Base-by-base conservation (phyloP, 2,329 filamentous ascomycete genomes). In the Neopestalotiopsis rosae region DNA sequence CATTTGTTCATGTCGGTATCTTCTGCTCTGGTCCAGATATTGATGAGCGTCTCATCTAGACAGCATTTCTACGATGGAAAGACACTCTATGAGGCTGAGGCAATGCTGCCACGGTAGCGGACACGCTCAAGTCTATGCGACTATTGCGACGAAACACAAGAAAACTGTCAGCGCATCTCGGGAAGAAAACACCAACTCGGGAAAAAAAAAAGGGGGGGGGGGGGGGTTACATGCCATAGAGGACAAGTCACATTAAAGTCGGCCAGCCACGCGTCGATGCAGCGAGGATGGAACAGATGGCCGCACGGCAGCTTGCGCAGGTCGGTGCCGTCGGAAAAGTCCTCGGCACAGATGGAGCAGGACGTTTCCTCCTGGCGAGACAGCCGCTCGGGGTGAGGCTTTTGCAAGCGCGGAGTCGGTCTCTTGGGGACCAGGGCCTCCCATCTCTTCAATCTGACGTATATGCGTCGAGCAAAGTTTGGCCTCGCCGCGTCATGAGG, bases 231-330 rank as follows among this genome's bases (percentile, higher is more conserved):
- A 30, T 67, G 61, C 68, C 68, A 69, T 56, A 69, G 34, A 12
- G 71, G 65, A 58, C 67, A 65, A 13, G 67, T 64, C 42, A 68
- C 70, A 13, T 64, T 66, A 20, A 65, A 71, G 67, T 63, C 71
- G 57, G 58, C 70, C 45, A 68, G 69, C 66, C 40, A 69, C 67
- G 58, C 69, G 56, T 67, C 69, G 56, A 67, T 63, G 57, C 66
- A 65, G 30, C n/a, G 24, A 42, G 52, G 69, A 61, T 71, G 62
- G 40, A 34, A 67, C 17, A 66, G 66, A 61, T 69, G 74, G 17
- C 61, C 63, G 45, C 64, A 67, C 0, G 58, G 65, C 61, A 70
- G 63, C 34, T 65, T 61, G 24, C 61, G 65, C 4, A 69, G 34
- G 1, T 61, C 10, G 4, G 49, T 24, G 7, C 68, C 65, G 10